Conservation (phyloP, 1,284 basidiomycete genomes). For the Fomitopsis schrenkii region DNA sequence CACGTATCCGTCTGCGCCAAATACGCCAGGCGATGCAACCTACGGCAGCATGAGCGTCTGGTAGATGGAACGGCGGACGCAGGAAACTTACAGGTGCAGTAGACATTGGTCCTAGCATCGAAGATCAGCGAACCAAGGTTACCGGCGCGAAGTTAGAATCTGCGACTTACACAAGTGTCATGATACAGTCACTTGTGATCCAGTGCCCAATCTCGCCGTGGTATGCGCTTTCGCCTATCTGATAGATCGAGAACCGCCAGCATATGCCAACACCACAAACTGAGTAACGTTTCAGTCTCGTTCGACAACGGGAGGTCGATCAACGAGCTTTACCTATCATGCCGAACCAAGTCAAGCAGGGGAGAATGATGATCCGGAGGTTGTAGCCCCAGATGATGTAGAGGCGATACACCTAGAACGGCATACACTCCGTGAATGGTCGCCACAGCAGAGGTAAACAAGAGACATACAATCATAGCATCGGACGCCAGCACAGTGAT, state of each 20-base stretch:
- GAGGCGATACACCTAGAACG: constrained; percentile 1
- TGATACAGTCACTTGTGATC: constrained; percentile 2
- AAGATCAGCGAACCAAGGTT: too few species aligned
- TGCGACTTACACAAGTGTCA: constrained; percentile 1
- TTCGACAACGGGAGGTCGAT: neutral
- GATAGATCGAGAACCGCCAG: neutral
- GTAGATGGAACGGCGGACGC: neutral
- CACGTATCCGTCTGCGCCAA: neutral
- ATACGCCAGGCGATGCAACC: constrained; percentile 1
- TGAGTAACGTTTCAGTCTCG: neutral
- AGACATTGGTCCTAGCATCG: neutral
- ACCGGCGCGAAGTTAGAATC: too few species aligned
- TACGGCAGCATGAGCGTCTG: neutral
- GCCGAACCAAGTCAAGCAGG: neutral
- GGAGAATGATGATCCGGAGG: neutral
- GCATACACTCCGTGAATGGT: neutral
- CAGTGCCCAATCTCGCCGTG: neutral
- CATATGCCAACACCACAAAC: neutral
- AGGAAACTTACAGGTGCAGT: neutral
- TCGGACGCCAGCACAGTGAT: constrained; percentile 2
- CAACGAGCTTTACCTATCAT: neutral
- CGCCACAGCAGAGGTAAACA: neutral
- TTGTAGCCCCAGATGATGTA: constrained; percentile 6
- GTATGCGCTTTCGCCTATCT: neutral
- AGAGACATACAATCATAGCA: constrained; percentile 2